Conservation (phyloP, 1,284 basidiomycete species). For the Cryptococcus sp. region DNA sequence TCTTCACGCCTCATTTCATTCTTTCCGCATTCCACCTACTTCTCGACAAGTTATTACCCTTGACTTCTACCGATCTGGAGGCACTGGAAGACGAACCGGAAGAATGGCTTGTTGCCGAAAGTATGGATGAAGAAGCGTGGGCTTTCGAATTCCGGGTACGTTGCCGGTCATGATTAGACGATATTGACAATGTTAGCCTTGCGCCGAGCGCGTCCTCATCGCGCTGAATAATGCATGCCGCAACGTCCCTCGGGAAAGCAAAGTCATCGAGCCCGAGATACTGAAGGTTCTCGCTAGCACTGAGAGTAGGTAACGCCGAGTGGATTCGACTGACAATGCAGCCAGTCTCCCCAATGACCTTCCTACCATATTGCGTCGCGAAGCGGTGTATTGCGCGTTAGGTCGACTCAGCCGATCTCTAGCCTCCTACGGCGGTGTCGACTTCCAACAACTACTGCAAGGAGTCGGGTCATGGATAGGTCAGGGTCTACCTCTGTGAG, state of each 20-base stretch:
- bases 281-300: conserved; percentile 61
- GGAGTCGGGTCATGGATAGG: conserved; percentile 40
- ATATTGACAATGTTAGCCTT: conserved; percentile 58
- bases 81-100: conserved; percentile 81
- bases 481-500: conserved; percentile 41
- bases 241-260: conserved; percentile 55
- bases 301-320: conserved; percentile 56
- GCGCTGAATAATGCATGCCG: conserved; percentile 73
- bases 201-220: conserved; percentile 82
- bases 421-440: conserved; percentile 39
- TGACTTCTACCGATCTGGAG: conserved; percentile 74
- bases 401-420: conserved; percentile 76
- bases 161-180: conserved; percentile 5
- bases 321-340: conserved; percentile 16
- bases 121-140: conserved; percentile 83
- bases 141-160: conserved; percentile 80
- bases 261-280: conserved; percentile 69
- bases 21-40: conserved; percentile 74
- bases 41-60: conserved; percentile 76
- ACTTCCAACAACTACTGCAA: conserved; percentile 42
- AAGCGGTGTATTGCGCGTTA: conserved; percentile 83
- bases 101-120: conserved; percentile 80
- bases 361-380: conserved; percentile 70
- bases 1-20: conserved; percentile 72
- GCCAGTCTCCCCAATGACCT: conserved; percentile 59